Conservation (phyloP, 192 early-diverging fungal species). For the Coemansia sp. region DNA sequence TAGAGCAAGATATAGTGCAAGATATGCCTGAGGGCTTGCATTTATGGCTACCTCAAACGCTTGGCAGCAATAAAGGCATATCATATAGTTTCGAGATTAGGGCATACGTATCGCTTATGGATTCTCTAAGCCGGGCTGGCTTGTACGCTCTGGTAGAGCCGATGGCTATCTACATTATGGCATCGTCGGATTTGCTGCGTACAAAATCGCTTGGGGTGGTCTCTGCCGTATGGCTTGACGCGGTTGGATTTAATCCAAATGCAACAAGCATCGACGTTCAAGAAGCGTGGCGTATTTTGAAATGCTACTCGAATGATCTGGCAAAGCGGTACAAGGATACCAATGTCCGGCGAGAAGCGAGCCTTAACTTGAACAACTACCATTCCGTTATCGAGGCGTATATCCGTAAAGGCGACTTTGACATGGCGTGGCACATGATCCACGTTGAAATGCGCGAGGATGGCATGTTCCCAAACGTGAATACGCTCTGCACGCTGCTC, state of each 20-base stretch:
- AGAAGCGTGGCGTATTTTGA: slow-evolving; percentile 28
- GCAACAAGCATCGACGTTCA: slow-evolving; percentile 29
- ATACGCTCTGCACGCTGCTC: slow-evolving; percentile 37
- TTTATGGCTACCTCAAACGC: not conserved
- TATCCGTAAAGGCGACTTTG: slow-evolving; percentile 45
- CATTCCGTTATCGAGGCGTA: slow-evolving; percentile 43
- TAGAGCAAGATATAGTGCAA: too few species aligned
- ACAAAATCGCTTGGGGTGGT: slow-evolving; percentile 18
- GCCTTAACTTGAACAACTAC: slow-evolving; percentile 40
- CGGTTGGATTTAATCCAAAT: slow-evolving; percentile 10
- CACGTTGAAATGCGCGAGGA: slow-evolving; percentile 36
- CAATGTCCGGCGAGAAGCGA: too few species aligned
- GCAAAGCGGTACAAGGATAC: not conserved
- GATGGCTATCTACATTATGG: slow-evolving; percentile 34
- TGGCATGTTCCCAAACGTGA: slow-evolving; percentile 22
- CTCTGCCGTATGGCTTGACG: slow-evolving; percentile 45
- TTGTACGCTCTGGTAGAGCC: slow-evolving; percentile 24
- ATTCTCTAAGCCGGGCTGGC: slow-evolving; percentile 32
- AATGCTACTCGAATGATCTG: not conserved
- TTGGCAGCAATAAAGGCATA: not conserved
- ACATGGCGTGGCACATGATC: slow-evolving; percentile 40
- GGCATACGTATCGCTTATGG: slow-evolving; percentile 21
- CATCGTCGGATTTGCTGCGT: slow-evolving; percentile 8
- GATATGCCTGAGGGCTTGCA: too few species aligned
- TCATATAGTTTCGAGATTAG: not conserved